Evolutionary conservation across 139 green algal species (phyloP), one percentile per base, ranked within the genome.

Genomic region (Coelastrella sp.): DNA sequence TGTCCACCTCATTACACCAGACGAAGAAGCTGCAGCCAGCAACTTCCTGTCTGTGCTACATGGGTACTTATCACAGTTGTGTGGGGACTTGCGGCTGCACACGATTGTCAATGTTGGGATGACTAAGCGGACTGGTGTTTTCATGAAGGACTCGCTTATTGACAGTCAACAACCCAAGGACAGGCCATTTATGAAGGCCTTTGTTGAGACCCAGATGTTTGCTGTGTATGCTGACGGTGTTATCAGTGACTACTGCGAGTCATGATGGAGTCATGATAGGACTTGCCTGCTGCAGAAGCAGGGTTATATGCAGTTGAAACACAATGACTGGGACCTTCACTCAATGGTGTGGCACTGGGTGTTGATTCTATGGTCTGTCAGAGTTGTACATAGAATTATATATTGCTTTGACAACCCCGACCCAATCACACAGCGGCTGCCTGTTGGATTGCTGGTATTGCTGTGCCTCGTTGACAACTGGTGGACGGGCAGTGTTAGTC

Each of bases 201-300:
- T 98, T 86, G 66, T 94, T 7, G 95, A 98, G 77, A 99, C 97
- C 3, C 96, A 98, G 89, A 97, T 99, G 95, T 99, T 99, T 80
- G 83, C 87, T 5, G 94, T 96, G n/a, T 97, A 97, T 79, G 90
- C 80, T 32, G 96, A 98, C 64, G 90, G 90, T 3, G 89, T 95
- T 20, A 95, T 96, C 74, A 80, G 80, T n/a, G 83, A 84, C 57
- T 86, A 89, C 80, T 92, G 89, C 47, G 89, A 47, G 32, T 47
- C 32, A 47, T 47, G 32, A 47, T 47, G 32, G 0, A 47, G 32
- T 47, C 32, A n/a, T n/a, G n/a, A n/a, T 47, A 47, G 32, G 32
- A 47, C 32, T 47, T 47, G 32, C 32, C 32, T 47, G 32, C 32
- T 47, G 32, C 32, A 47, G 32, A 47, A 47, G 32, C 32, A 47